Percentiles rank a stretch among this genome's conserved stretches.
phyloP scores from a whole-genome alignment of 2,329 filamentous ascomycete species.

The Magnaporthiopsis rhizophila region DNA sequence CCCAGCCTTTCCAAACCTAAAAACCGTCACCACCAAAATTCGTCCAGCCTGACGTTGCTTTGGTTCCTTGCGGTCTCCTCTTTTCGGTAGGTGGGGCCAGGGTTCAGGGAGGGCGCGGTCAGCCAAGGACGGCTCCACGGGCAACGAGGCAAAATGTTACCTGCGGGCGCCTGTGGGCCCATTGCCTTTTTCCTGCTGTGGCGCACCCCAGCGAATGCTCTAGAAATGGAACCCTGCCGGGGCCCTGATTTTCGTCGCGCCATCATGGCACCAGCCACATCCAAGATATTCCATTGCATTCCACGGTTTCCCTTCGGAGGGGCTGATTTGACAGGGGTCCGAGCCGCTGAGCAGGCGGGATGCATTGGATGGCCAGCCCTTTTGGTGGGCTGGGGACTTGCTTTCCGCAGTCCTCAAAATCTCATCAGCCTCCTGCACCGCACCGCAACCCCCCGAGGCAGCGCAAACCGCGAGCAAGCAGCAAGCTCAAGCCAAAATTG shows the following conservation, averaged over 20 bases:
- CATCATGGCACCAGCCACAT: constrained; percentile 5
- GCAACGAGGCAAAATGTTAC: background rate
- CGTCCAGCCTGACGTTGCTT: background rate
- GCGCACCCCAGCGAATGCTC: background rate
- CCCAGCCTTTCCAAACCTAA: too few species aligned
- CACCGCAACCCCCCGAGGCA: background rate
- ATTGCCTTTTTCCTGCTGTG: too few species aligned
- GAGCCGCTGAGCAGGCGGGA: background rate
- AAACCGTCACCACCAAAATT: too few species aligned
- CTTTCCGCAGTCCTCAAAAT: constrained; percentile 2
- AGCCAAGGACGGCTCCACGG: background rate
- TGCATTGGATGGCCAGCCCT: background rate
- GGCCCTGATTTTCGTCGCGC: background rate
- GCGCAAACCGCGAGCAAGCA: background rate
- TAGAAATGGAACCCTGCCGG: background rate
- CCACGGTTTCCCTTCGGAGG: constrained; percentile 7
- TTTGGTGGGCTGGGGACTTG: background rate
- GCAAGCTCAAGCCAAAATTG: background rate
- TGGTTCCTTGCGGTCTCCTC: background rate
- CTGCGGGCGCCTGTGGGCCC: background rate
- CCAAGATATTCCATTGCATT: constrained; percentile 8
- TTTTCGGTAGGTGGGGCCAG: background rate
- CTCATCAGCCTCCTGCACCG: constrained; percentile 7
- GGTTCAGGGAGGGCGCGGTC: background rate
- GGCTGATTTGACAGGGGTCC: constrained; percentile 7